These are phyloP conservation scores for Westerdykella aurantiaca DNA, from an alignment of 2,329 filamentous ascomycete genomes.

Conservation along the genomic window DNA sequence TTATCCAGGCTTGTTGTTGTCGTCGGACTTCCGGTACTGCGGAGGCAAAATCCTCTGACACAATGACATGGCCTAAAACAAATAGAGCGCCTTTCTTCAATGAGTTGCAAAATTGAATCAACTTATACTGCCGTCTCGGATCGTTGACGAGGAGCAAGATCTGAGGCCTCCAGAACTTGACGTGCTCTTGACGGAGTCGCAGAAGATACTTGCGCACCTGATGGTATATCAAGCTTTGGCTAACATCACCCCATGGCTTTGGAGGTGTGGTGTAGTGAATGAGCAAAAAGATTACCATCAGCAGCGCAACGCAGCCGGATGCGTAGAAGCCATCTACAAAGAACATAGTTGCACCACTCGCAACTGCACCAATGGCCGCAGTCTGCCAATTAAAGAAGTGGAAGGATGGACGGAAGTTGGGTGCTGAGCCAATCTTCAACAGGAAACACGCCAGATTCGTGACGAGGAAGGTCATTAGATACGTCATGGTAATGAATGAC, in stretches of 20 bases:
- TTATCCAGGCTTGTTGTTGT: constrained; percentile 77
- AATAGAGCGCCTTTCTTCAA: constrained; percentile 83
- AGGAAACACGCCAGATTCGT: constrained; percentile 85
- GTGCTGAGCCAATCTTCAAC: constrained; percentile 78
- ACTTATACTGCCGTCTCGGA: constrained; percentile 70
- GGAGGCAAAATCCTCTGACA: constrained; percentile 72
- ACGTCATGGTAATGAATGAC: constrained; percentile 85
- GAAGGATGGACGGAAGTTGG: constrained; percentile 83
- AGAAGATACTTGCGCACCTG: constrained; percentile 85
- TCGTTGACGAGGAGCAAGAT: constrained; percentile 80
- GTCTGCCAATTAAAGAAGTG: constrained; percentile 87
- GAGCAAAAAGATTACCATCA: constrained; percentile 72
- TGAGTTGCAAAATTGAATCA: constrained; percentile 88
- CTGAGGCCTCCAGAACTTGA: constrained; percentile 90
- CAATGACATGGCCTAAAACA: constrained; percentile 81
- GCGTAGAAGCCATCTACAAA: constrained; percentile 82
- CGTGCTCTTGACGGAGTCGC: constrained; percentile 77
- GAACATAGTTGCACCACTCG: constrained; percentile 78
- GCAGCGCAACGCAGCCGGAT: constrained; percentile 63
- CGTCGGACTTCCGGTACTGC: constrained; percentile 75
- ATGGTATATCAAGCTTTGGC: constrained; percentile 80
- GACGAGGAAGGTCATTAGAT: constrained; percentile 86
- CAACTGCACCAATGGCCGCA: constrained; percentile 66
- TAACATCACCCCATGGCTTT: constrained; percentile 86
- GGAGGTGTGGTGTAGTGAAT: constrained; percentile 83